phyloP scores from a whole-genome alignment of 108 stramenopile species.

The Cylindrotheca closterium region DNA sequence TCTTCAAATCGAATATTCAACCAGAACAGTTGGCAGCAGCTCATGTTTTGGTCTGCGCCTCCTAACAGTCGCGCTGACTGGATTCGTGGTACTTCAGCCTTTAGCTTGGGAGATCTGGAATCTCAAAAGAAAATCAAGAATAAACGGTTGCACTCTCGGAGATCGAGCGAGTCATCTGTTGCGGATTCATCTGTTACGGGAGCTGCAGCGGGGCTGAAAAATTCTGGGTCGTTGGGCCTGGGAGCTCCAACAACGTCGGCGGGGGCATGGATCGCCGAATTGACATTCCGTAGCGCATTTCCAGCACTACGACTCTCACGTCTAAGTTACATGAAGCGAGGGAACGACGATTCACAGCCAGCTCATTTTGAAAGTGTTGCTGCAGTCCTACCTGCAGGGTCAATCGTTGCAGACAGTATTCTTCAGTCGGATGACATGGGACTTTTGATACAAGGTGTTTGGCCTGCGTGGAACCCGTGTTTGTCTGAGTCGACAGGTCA shows the following conservation, averaged over 20 bases:
- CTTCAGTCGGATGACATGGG: slow-evolving; percentile 40
- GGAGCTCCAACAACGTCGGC: slow-evolving; percentile 46
- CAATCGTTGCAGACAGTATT: slow-evolving; percentile 45
- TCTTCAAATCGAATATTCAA: slow-evolving; percentile 66
- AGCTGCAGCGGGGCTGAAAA: slow-evolving; percentile 20
- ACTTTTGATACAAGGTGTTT: slow-evolving; percentile 66
- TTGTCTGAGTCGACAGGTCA: slow-evolving; percentile 24
- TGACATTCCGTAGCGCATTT: slow-evolving; percentile 70
- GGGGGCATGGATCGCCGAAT: slow-evolving; percentile 87
- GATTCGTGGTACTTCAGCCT: slow-evolving; percentile 69
- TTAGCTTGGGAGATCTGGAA: slow-evolving; percentile 85
- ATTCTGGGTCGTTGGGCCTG: slow-evolving; percentile 16
- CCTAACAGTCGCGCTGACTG: slow-evolving; percentile 77
- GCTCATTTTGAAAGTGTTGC: slow-evolving; percentile 88
- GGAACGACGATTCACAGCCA: slow-evolving; percentile 65
- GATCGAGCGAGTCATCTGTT: slow-evolving; percentile 13
- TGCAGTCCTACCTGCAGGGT: slow-evolving; percentile 73
- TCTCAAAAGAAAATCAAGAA: slow-evolving; percentile 26
- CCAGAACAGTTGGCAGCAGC: slow-evolving; percentile 74
- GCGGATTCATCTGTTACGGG: slow-evolving; percentile 7
- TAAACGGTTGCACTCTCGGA: slow-evolving; percentile 12
- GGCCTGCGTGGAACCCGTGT: slow-evolving; percentile 87
- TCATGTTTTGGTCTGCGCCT: slow-evolving; percentile 75
- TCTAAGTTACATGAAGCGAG: slow-evolving; percentile 76
- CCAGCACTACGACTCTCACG: slow-evolving; percentile 83